Evolutionary conservation across 805 yeast species (phyloP).

Genomic region (Cyberlindnera xishuangbannaensis): DNA sequence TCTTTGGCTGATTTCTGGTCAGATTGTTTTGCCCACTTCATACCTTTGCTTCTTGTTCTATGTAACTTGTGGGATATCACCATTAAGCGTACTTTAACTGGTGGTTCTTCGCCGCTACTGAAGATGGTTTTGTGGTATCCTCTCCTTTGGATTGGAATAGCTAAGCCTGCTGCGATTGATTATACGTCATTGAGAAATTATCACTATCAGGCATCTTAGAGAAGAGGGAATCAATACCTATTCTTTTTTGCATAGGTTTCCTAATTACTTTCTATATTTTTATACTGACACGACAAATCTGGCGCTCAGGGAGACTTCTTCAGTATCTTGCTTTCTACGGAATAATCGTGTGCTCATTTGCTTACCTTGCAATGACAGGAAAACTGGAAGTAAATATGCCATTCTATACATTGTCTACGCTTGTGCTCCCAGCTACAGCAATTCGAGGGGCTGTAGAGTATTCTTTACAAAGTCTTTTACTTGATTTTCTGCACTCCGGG

Average conservation of each 20-base stretch:
- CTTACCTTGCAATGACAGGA: conserved; percentile 46
- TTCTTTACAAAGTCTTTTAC: conserved; percentile 74
- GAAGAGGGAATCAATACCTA: conserved; percentile 71
- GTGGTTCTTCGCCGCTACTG: conserved; percentile 33
- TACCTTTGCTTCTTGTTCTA: conserved; percentile 69
- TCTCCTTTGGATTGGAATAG: conserved; percentile 74
- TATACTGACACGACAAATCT: conserved; percentile 71
- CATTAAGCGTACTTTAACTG: conserved; percentile 44
- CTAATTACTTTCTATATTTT: conserved; percentile 48
- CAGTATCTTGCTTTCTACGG: conserved; percentile 53
- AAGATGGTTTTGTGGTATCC: conserved; percentile 59
- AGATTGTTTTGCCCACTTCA: conserved; percentile 61
- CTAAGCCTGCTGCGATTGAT: conserved; percentile 86
- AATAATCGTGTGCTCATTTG: conserved; percentile 36
- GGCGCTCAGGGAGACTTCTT: conserved; percentile 70
- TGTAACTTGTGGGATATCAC: conserved; percentile 64
- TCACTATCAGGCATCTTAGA: conserved; percentile 62
- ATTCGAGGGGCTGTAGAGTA: conserved; percentile 67
- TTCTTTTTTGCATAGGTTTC: conserved; percentile 47
- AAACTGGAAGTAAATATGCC: conserved; percentile 72
- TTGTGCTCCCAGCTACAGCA: conserved; percentile 78
- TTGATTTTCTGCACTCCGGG: conserved; percentile 81
- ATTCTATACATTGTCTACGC: conserved; percentile 74
- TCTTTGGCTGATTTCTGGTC: conserved; percentile 59
- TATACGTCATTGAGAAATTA: conserved; percentile 81